Evolutionary conservation across 2,329 filamentous ascomycete species (phyloP).

Genomic region (Orbilia javanica): DNA sequence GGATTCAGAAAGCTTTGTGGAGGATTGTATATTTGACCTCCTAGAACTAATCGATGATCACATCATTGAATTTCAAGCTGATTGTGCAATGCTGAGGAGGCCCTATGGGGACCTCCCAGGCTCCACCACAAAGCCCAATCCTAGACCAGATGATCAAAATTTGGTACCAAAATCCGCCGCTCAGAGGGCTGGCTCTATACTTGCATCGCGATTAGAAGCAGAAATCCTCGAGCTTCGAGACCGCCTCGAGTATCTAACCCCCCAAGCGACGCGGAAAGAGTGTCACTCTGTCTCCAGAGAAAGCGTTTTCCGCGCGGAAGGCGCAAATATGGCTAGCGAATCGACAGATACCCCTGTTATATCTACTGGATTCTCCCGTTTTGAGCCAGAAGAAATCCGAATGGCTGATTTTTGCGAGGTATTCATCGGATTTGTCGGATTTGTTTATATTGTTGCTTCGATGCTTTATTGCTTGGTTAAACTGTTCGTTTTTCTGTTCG

Average conservation of each 20-base stretch:
- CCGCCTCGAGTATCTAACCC: neutral
- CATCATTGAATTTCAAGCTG: neutral
- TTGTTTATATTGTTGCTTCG: neutral
- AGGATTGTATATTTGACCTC: neutral
- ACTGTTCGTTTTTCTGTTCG: neutral
- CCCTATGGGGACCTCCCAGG: neutral
- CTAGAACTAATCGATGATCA: slow-evolving; percentile 7
- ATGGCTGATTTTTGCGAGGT: neutral
- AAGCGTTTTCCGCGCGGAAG: neutral
- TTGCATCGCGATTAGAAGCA: neutral
- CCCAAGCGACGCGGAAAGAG: too few relatives aligned
- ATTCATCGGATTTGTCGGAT: neutral
- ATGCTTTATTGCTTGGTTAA: neutral
- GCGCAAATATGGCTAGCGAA: neutral
- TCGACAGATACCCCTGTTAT: neutral
- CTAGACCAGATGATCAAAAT: neutral
- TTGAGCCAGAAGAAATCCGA: neutral
- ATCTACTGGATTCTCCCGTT: neutral
- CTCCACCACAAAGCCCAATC: neutral
- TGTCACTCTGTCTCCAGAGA: neutral
- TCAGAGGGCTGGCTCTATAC: neutral
- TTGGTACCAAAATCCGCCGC: neutral
- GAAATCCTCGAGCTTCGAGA: neutral
- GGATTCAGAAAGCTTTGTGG: neutral
- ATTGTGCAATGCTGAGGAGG: neutral